Base-by-base conservation (phyloP, 2,329 filamentous ascomycete genomes). In the Colletotrichum sp. region DNA sequence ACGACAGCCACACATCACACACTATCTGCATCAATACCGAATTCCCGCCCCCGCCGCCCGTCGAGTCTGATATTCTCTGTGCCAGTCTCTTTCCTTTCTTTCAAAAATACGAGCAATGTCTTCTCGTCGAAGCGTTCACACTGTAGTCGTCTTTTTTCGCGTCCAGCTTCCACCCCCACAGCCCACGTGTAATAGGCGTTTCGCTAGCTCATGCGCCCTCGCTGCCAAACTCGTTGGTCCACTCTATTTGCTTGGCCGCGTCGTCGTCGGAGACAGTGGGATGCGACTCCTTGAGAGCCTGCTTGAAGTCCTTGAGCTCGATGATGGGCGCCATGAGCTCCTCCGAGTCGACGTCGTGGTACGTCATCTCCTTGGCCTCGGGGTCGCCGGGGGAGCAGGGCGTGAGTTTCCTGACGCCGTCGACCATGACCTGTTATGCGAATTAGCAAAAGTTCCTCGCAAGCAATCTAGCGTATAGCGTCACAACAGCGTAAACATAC, bases 141-240 rank as follows among this genome's bases (percentile, higher is more conserved):
- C 43, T 21, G 43, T 21, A 21, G 43, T 52, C 34, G 61, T 64
- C 61, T 34, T 64, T 43, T 52, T 52, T 52, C n/a, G 43, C n/a
- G 12, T 13, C 36, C 63, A 52, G n/a, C 63, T 65, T 21, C 63
- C 30, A 16, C 2, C 26, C 26, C 21, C 7, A 1, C 1, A 21
- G 21, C 10, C 43, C n/a, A n/a, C 3, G 9, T 52, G 10, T 13
- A 21, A 7, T 0, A 52, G 43, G 43, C 10, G n/a, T 21, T 52
- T 3, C 18, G 10, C 62, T 26, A 58, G 63, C 69, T 82, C 79
- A 90, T 79, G 89, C 88, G 21, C 96, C 96, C 84, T 98, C 96
- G 82, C 95, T 98, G 72, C 96, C 96, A 86, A 98, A 98, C 86
- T 98, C 96, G 81, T 94, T 91, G 12, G 97, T 99, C 97, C 97